Evolutionary conservation across 2,329 filamentous ascomycete species (phyloP), one percentile per base, ranked within the genome.

Genomic region (Dactylellina haptotyla): DNA sequence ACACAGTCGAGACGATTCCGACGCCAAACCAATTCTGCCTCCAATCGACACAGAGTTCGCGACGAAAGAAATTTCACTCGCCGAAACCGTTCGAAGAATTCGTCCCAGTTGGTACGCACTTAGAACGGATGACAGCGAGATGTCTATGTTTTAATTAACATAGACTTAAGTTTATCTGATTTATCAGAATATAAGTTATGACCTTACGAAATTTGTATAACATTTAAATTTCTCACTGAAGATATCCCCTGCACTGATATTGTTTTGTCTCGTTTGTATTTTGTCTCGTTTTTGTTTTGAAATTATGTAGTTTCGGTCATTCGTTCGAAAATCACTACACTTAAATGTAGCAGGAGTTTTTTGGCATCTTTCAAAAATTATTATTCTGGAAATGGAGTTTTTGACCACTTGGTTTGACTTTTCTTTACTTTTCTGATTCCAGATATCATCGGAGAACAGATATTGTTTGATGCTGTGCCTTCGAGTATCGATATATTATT

Each of bases 91-190:
- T 32, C 26, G 28, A 30, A 59, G 39, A 43, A 61, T 61, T 12
- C 53, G 69, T 9, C 39, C 46, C 14, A 73, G 53, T 34, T 66
- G 62, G 41, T 66, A 73, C 39, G 30, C 28, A 6, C 43, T 62
- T 3, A 41, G 25, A 50, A 62, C 69, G 12, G 57, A 66, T 14
- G 61, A 57, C 12, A 61, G 56, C 16, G 61, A 66, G 8, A 43
- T 73, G 41, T 39, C 50, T 6, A 73, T 73, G 61, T 54, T 72
- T 28, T 72, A 46, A 61, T 28, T 20, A 14, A 20, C 12, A 4
- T 20, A 46, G n/a, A 8, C 41, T 18, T 25, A 10, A 20, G 6
- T 6, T 34, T 14, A 34, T 34, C 32, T 34, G n/a, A n/a, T n/a
- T n/a, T n/a, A n/a, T n/a, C n/a, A n/a, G n/a, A n/a, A n/a, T n/a